A percentile compares a stretch with the other conserved stretches of the same genome.
These are phyloP conservation scores for Angomonas deanei DNA, from an alignment of 208 protist species.

Conservation along the genomic window DNA sequence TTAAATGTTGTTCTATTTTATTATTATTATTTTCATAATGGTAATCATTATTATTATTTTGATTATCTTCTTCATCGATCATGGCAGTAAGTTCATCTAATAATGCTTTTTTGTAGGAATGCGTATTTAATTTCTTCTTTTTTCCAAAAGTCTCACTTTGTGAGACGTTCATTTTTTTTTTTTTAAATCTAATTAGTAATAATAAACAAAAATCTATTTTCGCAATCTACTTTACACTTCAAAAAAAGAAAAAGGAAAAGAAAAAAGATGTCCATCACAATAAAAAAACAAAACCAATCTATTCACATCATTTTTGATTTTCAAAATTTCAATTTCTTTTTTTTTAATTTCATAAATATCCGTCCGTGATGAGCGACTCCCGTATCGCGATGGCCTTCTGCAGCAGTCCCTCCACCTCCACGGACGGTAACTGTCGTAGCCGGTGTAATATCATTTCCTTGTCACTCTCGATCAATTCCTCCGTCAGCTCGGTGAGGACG, in stretches of 20 bases:
- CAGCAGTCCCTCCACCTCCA: conserved; percentile 54
- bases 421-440: conserved; percentile 64
- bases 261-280: neutral
- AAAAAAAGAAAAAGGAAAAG: neutral
- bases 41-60: conserved; percentile 10
- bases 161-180: neutral
- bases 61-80: neutral
- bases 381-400: conserved; percentile 69
- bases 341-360: neutral
- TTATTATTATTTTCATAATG: neutral
- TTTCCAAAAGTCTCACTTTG: neutral
- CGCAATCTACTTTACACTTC: neutral
- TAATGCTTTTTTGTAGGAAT: neutral
- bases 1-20: neutral
- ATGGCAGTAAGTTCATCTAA: neutral
- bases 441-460: conserved; percentile 61
- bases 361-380: conserved; percentile 52
- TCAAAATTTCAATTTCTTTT: neutral
- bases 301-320: neutral
- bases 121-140: neutral
- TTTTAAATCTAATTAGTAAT: neutral
- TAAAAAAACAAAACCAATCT: conserved; percentile 1
- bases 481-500: conserved; percentile 67
- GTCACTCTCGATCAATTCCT: conserved; percentile 78
- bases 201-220: neutral